Base-by-base conservation (phyloP, 352 stramenopile genomes). In the Blastocystis sp. region DNA sequence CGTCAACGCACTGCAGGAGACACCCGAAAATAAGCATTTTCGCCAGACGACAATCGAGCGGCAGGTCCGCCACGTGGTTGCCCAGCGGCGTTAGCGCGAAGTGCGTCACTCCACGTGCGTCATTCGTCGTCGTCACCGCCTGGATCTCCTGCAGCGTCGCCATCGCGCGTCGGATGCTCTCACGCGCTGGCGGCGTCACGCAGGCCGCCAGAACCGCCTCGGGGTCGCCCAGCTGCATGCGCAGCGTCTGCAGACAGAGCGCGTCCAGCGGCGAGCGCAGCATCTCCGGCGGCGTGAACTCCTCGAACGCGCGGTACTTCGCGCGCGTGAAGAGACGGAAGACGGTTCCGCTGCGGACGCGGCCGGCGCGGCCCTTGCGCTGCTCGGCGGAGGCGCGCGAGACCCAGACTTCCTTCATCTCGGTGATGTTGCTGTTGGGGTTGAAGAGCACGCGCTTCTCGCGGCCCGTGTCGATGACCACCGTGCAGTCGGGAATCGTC, bases 21-120 rank as follows among this genome's bases (percentile, higher is more conserved):
- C 92, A 91, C 18, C 93, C 95, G 57, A 95, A 93, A 24, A 99
- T 89, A 9, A 99, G 88, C 89, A 99, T 93, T 87, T 98, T 98
- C 34, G 93, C 96, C 24, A 98, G 89, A 87, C 95, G 92, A 21
- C 95, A 93, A 88, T 99, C 93, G 6, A 99, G 90, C n/a, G 95
- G 95, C 9, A 99, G 89, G 63, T 92, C 90, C 8, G 94, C 91
- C 18, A 99, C 89, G 73, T 97, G 92, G 0, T 88, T 63, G 6
- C 96, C 96, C 0, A 99, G 90, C 78, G 92, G 90, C 24, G 96
- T 99, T 11, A 99, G 88, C 21, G 76, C 69, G 21, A 87, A 86
- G 71, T 92, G 90, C 40, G 92, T 79, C 1, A 89, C 87, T 84
- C 78, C 4, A 40, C 24, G 36, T 4, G 87, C 57, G 0, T 85